Percentiles rank a stretch among this genome's conserved stretches.
These are phyloP conservation scores for Leccinum boreale DNA, from an alignment of 768 basidiomycete species.

Conservation along the genomic window DNA sequence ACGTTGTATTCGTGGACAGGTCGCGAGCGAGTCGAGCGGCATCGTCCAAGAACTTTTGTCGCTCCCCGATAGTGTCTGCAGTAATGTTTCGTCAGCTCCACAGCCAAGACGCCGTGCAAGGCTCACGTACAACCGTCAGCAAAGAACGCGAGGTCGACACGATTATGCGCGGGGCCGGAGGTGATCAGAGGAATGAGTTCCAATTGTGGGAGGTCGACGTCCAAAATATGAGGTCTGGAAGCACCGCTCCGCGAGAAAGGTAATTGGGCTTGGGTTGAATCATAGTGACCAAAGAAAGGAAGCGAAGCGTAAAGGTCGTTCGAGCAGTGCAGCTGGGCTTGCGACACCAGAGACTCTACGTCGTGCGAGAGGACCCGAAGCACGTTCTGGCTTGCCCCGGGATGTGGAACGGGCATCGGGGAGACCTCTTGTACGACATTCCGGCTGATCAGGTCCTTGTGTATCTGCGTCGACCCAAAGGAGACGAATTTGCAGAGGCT, in stretches of 20 bases:
- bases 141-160: constrained; percentile 75
- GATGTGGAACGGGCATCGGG: constrained; percentile 9
- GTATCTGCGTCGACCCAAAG: constrained; percentile 16
- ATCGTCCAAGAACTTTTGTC: constrained; percentile 62
- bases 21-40: constrained; percentile 64
- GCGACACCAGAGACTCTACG: constrained; percentile 9
- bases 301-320: constrained; percentile 19
- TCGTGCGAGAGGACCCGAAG: constrained; percentile 23
- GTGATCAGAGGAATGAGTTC: constrained; percentile 54
- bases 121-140: constrained; percentile 66
- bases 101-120: background rate
- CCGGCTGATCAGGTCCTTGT: constrained; percentile 17
- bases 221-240: background rate
- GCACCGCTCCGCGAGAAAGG: constrained; percentile 4
- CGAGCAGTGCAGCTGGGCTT: constrained; percentile 21
- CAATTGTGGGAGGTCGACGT: constrained; percentile 39
- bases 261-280: constrained; percentile 14
- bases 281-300: background rate
- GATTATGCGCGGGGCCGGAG: constrained; percentile 61
- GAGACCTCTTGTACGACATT: constrained; percentile 10
- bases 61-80: constrained; percentile 54
- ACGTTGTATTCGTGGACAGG: constrained; percentile 71
- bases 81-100: background rate
- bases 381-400: constrained; percentile 5
- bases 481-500: constrained; percentile 18